Percentiles rank a stretch among this genome's conserved stretches.
Conservation (phyloP, 1,284 basidiomycete species). For the Pterulicium gracile region DNA sequence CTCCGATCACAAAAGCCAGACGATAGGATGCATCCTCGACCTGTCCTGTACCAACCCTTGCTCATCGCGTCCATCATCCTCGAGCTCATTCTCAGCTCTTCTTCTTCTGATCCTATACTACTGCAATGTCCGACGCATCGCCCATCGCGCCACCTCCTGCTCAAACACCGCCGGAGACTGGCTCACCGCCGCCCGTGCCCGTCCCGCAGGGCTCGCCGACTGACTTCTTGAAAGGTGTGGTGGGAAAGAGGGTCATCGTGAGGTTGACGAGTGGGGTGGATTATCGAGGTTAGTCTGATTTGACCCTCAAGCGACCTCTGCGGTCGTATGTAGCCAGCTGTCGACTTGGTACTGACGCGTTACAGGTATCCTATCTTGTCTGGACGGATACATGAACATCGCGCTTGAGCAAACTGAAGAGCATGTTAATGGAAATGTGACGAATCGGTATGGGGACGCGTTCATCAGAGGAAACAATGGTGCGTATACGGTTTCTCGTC, state of each 20-base stretch:
- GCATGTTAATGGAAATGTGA: conserved; percentile 78
- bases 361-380: conserved; percentile 85
- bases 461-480: conserved; percentile 98
- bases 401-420: conserved; percentile 96
- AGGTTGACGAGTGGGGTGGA: conserved; percentile 93
- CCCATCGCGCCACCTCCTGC: background rate
- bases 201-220: conserved; percentile 68
- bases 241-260: conserved; percentile 92
- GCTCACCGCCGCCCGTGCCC: conserved; percentile 37
- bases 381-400: conserved; percentile 99
- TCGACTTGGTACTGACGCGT: background rate
- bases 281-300: conserved; percentile 81
- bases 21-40: too few relatives aligned
- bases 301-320: background rate
- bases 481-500: conserved; percentile 27
- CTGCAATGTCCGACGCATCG: too few relatives aligned
- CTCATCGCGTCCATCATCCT: too few relatives aligned
- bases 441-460: conserved; percentile 88
- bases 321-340: background rate
- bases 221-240: conserved; percentile 87
- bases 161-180: background rate
- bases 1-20: too few relatives aligned
- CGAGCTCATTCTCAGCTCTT: too few relatives aligned
- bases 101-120: too few relatives aligned
- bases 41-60: too few relatives aligned